Percentiles rank a stretch among this genome's conserved stretches.
Evolutionary conservation across 2,329 filamentous ascomycete genomes (phyloP).

Genomic region (Juglanconis sp.): DNA sequence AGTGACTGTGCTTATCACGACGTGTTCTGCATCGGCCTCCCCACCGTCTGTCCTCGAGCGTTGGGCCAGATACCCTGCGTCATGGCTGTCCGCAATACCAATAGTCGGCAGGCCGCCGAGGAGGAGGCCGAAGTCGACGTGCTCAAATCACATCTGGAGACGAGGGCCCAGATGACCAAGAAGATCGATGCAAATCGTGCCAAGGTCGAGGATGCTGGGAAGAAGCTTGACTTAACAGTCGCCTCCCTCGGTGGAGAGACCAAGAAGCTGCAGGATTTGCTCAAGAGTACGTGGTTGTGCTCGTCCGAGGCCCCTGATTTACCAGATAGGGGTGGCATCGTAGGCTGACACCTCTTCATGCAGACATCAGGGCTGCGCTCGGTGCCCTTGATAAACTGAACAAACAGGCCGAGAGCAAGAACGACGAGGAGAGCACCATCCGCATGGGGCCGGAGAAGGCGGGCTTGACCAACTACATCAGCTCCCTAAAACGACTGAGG

Average conservation of each 20-base stretch:
- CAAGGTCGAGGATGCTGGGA: conserved; percentile 81
- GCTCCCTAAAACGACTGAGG: conserved; percentile 83
- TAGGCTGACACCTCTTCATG: background rate
- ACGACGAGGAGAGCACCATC: conserved; percentile 87
- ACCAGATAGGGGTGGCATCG: background rate
- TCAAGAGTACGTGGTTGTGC: conserved; percentile 58
- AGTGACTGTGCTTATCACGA: background rate
- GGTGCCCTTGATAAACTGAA: conserved; percentile 83
- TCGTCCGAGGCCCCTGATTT: background rate
- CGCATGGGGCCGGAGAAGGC: conserved; percentile 79
- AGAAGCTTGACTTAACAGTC: conserved; percentile 86
- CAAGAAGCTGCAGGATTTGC: conserved; percentile 80
- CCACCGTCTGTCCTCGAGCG: background rate
- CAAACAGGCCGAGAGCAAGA: conserved; percentile 89
- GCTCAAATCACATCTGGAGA: conserved; percentile 73
- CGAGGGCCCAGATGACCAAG: conserved; percentile 88
- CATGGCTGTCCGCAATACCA: conserved; percentile 52
- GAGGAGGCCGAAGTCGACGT: conserved; percentile 72
- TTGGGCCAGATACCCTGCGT: background rate
- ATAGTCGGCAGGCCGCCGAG: conserved; percentile 51
- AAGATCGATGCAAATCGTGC: conserved; percentile 89
- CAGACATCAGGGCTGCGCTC: conserved; percentile 82
- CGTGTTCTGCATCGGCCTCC: background rate
- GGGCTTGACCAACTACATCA: conserved; percentile 80
- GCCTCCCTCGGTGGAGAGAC: conserved; percentile 92